A percentile compares a stretch with the other conserved stretches of the same genome.
phyloP scores from a whole-genome alignment of 108 stramenopile species.

The Cafeteria roenbergensis region DNA sequence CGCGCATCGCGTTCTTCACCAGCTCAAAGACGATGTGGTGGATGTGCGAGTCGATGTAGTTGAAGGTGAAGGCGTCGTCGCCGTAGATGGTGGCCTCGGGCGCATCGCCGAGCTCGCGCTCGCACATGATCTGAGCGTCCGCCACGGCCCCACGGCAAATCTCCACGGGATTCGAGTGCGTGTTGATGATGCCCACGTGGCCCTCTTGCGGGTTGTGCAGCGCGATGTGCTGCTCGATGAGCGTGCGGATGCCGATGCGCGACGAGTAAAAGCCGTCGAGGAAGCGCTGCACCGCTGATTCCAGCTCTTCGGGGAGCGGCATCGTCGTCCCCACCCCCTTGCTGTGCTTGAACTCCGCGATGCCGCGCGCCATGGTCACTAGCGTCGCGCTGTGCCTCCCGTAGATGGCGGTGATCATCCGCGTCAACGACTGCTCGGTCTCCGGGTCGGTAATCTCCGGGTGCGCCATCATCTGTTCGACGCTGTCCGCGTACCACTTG shows the following conservation, averaged over 20 bases:
- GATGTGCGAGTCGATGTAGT: constrained; percentile 82
- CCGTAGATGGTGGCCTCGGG: constrained; percentile 94
- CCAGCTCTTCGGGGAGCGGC: constrained; percentile 5
- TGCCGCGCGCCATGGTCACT: constrained; percentile 16
- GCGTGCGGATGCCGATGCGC: constrained; percentile 91
- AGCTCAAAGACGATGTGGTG: constrained; percentile 86
- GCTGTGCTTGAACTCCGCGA: constrained; percentile 10
- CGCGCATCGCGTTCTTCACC: constrained; percentile 87
- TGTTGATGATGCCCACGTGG: constrained; percentile 66
- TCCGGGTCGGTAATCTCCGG: constrained; percentile 44
- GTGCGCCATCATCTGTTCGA: constrained; percentile 48
- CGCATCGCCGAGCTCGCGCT: constrained; percentile 86
- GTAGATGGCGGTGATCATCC: constrained; percentile 9
- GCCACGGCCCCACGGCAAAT: constrained; percentile 83
- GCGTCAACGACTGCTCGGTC: constrained; percentile 44
- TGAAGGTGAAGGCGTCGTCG: constrained; percentile 69
- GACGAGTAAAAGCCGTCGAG: constrained; percentile 89
- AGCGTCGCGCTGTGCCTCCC: constrained; percentile 17
- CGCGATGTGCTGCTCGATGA: constrained; percentile 75
- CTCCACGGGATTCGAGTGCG: constrained; percentile 65
- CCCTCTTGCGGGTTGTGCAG: constrained; percentile 57
- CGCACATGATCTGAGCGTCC: constrained; percentile 91
- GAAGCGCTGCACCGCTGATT: constrained; percentile 58
- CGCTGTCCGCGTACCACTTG: constrained; percentile 52
- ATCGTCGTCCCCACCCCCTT: background rate